Evolutionary conservation across 352 stramenopile genomes (phyloP).

Genomic region (Phytophthora chlamydospora): DNA sequence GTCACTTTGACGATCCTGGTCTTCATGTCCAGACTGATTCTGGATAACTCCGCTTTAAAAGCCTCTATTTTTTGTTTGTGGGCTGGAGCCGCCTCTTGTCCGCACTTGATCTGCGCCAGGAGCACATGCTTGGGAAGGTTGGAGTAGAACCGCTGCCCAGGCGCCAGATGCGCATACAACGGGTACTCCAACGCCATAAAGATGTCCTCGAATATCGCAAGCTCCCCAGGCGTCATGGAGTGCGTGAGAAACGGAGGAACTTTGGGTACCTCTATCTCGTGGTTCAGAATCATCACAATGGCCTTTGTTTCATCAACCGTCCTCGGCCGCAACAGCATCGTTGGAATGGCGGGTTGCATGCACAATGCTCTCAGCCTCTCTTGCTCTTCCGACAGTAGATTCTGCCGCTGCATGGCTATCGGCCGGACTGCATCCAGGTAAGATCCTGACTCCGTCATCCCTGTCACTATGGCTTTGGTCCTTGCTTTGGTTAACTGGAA

Average conservation of each 20-base stretch:
- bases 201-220: constrained; percentile 4
- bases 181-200: constrained; percentile 13
- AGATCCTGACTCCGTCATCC: not conserved
- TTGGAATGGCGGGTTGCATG: not conserved
- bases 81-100: not conserved
- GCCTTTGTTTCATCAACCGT: constrained; percentile 6
- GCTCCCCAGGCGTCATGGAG: constrained; percentile 1
- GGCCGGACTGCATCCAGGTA: not conserved
- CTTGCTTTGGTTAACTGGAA: not conserved
- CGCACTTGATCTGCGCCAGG: not conserved
- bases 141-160: not conserved
- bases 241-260: constrained; percentile 3
- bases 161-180: constrained; percentile 10
- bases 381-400: not conserved
- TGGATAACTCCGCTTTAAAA: not conserved
- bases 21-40: not conserved
- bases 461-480: not conserved
- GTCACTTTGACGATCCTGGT: not conserved
- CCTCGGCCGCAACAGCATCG: not conserved
- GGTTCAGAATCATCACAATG: constrained; percentile 10
- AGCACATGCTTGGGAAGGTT: constrained; percentile 1
- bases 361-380: not conserved
- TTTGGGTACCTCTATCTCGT: constrained; percentile 7
- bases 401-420: not conserved
- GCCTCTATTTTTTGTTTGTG: not conserved